phyloP scores from a whole-genome alignment of 2,329 filamentous ascomycete species.

The Cladophialophora yegresii region DNA sequence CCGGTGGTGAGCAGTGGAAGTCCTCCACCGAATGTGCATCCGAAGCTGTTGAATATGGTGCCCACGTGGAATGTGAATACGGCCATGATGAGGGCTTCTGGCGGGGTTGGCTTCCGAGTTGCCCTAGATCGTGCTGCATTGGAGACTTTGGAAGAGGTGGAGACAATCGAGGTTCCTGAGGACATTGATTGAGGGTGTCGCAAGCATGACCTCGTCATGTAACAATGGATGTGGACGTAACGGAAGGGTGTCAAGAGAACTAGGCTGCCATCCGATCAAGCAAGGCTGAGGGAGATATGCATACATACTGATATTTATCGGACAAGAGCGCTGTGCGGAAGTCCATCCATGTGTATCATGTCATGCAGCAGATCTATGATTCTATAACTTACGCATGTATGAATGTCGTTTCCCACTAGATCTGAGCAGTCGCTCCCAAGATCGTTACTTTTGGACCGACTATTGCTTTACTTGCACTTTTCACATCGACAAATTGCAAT shows the following conservation, averaged over 20 bases:
- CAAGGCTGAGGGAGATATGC: background rate
- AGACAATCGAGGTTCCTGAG: slow-evolving; percentile 2
- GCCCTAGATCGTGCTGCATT: background rate
- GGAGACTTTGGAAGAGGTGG: background rate
- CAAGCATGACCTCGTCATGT: background rate
- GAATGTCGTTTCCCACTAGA: background rate
- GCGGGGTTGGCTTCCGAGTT: slow-evolving; percentile 16
- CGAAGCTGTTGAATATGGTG: slow-evolving; percentile 14
- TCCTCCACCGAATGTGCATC: slow-evolving; percentile 1
- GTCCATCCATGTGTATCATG: background rate
- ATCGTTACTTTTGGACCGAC: background rate
- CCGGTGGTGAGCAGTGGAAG: background rate
- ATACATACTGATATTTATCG: background rate
- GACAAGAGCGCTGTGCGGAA: slow-evolving; percentile 10
- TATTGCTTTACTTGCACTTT: background rate
- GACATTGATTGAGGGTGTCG: slow-evolving; percentile 16
- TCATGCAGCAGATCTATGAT: background rate
- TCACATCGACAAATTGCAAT: background rate
- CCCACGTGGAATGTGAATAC: slow-evolving; percentile 19
- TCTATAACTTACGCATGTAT: background rate
- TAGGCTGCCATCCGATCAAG: background rate
- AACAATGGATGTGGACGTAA: too few species aligned
- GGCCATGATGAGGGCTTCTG: slow-evolving; percentile 17
- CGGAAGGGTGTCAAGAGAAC: background rate
- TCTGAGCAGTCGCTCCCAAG: background rate